Percentiles rank a stretch among this genome's conserved stretches.
These are phyloP conservation scores for Hypomyces perniciosus DNA, from an alignment of 2,329 filamentous ascomycete genomes.

Conservation along the genomic window DNA sequence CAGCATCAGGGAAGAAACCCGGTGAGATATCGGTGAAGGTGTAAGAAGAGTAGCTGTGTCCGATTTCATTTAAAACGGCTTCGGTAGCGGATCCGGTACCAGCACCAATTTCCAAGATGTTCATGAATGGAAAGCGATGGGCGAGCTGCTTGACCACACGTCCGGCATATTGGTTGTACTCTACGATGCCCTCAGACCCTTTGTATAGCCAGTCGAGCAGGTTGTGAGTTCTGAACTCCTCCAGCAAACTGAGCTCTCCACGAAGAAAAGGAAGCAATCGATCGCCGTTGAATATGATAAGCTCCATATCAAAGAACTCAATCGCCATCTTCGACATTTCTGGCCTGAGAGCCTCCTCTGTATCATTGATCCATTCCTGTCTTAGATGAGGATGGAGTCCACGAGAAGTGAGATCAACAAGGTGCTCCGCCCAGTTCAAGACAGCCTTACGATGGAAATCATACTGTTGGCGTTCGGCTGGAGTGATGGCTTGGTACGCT, in stretches of 20 bases:
- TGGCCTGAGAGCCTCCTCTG: too few species aligned
- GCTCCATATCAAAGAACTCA: too few species aligned
- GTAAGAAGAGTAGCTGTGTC: slow-evolving; percentile 28
- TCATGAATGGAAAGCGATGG: slow-evolving; percentile 35
- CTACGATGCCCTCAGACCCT: slow-evolving; percentile 13
- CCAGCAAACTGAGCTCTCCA: slow-evolving; percentile 27
- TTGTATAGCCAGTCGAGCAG: slow-evolving; percentile 26
- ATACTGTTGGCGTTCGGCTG: too few species aligned
- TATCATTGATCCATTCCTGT: too few species aligned
- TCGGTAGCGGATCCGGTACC: slow-evolving; percentile 28
- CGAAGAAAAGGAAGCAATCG: slow-evolving; percentile 26
- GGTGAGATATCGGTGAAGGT: slow-evolving; percentile 38
- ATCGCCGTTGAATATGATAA: slow-evolving; percentile 21
- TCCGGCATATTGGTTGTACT: neutral
- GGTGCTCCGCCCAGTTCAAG: too few species aligned
- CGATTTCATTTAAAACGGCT: slow-evolving; percentile 27
- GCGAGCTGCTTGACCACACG: slow-evolving; percentile 24
- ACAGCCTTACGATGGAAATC: too few species aligned
- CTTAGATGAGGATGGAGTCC: too few species aligned
- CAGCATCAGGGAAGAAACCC: slow-evolving; percentile 32
- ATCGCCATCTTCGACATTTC: too few species aligned
- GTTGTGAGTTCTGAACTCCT: slow-evolving; percentile 25
- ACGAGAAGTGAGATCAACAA: too few species aligned
- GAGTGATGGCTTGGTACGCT: too few species aligned
- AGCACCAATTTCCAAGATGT: slow-evolving; percentile 36